Conservation (phyloP, 31 red algal genomes). For the Endocladia muricata region DNA sequence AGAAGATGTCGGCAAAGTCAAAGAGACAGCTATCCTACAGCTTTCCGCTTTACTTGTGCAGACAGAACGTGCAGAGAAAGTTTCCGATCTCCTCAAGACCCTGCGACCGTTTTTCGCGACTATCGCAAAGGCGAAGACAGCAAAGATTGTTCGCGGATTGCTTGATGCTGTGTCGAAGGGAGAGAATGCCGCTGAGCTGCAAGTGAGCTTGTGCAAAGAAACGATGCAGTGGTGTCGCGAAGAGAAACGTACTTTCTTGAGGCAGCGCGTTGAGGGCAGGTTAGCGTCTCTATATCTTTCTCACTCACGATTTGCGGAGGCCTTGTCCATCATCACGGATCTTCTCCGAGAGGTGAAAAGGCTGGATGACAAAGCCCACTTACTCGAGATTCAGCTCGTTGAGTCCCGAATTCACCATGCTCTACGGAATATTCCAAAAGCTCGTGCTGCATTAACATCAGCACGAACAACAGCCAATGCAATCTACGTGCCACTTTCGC, state of each 20-base stretch:
- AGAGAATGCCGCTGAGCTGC: conserved; percentile 64
- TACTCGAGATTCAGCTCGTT: conserved; percentile 96
- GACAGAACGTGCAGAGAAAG: conserved; percentile 46
- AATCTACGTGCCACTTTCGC: conserved; percentile 92
- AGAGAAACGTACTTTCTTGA: conserved; percentile 98
- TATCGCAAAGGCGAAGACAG: conserved; percentile 94
- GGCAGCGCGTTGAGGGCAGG: conserved; percentile 92
- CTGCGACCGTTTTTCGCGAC: conserved; percentile 81
- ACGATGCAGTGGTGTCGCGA: conserved; percentile 96
- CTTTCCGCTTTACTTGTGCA: conserved; percentile 56
- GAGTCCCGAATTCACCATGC: conserved; percentile 96
- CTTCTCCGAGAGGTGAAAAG: conserved; percentile 93
- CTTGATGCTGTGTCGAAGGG: conserved; percentile 77
- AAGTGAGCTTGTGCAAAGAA: conserved; percentile 80
- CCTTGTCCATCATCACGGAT: conserved; percentile 79
- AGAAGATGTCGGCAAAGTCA: conserved; percentile 56
- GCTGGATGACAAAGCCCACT: conserved; percentile 94
- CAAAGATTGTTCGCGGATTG: conserved; percentile 88
- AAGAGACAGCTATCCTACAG: conserved; percentile 57
- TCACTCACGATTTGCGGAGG: conserved; percentile 76
- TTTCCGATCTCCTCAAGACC: conserved; percentile 60
- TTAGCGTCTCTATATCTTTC: conserved; percentile 81
- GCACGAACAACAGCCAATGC: conserved; percentile 97
- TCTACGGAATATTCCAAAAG: conserved; percentile 93
- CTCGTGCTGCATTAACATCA: conserved; percentile 88